These are phyloP conservation scores for Epicoccum nigrum DNA, from an alignment of 2,329 filamentous ascomycete species.

Conservation along the genomic window DNA sequence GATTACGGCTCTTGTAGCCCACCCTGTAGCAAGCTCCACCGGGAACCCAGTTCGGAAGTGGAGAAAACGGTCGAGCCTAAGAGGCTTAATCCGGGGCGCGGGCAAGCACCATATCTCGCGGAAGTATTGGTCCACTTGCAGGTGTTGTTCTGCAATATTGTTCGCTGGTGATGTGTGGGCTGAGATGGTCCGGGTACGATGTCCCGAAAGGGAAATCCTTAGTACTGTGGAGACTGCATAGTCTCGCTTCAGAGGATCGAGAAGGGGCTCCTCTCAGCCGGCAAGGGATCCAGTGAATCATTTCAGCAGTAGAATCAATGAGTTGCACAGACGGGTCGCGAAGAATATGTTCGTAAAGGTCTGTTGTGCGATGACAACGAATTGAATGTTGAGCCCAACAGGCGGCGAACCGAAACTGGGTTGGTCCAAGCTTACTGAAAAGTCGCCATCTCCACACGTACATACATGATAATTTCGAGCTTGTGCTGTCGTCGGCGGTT, in stretches of 20 bases:
- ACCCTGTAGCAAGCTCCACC: slow-evolving; percentile 1
- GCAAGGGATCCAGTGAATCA: not conserved
- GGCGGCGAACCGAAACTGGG: not conserved
- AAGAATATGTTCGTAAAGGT: too few relatives aligned
- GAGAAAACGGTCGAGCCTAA: slow-evolving; percentile 16
- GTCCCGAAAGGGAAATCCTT: slow-evolving; percentile 17
- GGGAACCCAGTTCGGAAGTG: slow-evolving; percentile 14
- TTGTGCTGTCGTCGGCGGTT: not conserved
- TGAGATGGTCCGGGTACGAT: slow-evolving; percentile 2
- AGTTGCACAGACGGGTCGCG: not conserved
- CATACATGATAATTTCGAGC: not conserved
- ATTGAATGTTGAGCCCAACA: too few relatives aligned
- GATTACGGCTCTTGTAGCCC: slow-evolving; percentile 9
- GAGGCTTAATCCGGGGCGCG: not conserved
- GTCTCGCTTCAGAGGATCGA: not conserved
- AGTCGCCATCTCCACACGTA: too few relatives aligned
- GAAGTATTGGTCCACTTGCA: not conserved
- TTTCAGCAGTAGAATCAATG: not conserved
- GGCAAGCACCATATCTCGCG: slow-evolving; percentile 7
- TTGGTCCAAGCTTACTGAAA: not conserved
- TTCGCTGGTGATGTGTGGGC: not conserved
- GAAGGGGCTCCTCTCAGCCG: not conserved
- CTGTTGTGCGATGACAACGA: too few relatives aligned
- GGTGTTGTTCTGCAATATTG: not conserved
- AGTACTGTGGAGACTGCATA: not conserved